These are phyloP conservation scores for Pezicula radicicola DNA, from an alignment of 2,329 filamentous ascomycete species.

Conservation along the genomic window DNA sequence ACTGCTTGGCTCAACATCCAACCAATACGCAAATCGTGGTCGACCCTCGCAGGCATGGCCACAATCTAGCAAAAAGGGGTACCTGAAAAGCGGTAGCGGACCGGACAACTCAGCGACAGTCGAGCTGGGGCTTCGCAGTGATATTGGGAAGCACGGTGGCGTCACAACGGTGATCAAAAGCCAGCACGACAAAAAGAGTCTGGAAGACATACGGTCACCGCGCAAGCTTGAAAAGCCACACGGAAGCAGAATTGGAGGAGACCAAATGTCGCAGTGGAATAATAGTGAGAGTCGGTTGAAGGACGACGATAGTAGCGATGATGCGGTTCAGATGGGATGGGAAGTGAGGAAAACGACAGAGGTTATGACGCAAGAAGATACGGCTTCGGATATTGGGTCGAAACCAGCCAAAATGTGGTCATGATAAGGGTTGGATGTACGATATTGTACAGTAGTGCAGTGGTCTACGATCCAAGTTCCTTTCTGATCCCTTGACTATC, in stretches of 20 bases:
- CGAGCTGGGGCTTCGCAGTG: constrained; percentile 9
- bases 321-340: background rate
- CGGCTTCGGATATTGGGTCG: too few relatives aligned
- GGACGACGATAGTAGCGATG: constrained; percentile 13
- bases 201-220: background rate
- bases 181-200: background rate
- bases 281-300: constrained; percentile 2
- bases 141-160: constrained; percentile 7
- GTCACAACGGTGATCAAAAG: constrained; percentile 11
- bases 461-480: too few relatives aligned
- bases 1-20: constrained; percentile 8
- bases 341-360: constrained; percentile 10
- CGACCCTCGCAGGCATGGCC: background rate
- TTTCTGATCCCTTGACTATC: too few relatives aligned
- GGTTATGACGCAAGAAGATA: constrained; percentile 4
- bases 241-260: background rate
- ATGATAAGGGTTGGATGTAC: too few relatives aligned
- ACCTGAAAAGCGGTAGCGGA: constrained; percentile 7
- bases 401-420: too few relatives aligned
- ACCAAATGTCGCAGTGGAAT: constrained; percentile 1
- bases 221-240: background rate
- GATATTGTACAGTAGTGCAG: too few relatives aligned
- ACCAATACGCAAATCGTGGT: background rate
- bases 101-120: background rate
- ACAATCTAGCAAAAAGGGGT: background rate